Conservation (phyloP, 345 rosid genomes). For the Trapa incisa region DNA sequence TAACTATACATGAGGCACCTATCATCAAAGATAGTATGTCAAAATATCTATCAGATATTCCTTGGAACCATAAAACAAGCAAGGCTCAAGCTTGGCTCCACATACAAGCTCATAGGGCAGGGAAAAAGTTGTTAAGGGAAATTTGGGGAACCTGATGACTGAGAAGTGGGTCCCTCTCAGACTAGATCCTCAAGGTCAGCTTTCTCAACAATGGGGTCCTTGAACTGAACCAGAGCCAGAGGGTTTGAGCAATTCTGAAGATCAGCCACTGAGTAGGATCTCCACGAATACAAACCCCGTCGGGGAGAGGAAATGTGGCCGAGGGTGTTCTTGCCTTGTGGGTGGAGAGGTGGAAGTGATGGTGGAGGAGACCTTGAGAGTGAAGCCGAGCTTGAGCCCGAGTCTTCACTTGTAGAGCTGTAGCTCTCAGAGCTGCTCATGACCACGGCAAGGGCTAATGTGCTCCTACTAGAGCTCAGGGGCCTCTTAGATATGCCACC, state of each 20-base stretch:
- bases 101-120: too few species aligned
- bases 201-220: constrained; percentile 3
- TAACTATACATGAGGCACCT: too few species aligned
- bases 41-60: too few species aligned
- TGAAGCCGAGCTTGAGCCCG: constrained; percentile 29
- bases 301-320: constrained; percentile 17
- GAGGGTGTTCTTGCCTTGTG: constrained; percentile 25
- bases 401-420: constrained; percentile 42
- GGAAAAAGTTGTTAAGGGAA: too few species aligned
- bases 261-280: constrained; percentile 52
- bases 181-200: too few species aligned
- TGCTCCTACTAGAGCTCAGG: constrained; percentile 44
- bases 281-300: constrained; percentile 16
- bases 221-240: background rate
- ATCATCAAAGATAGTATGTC: too few species aligned
- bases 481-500: constrained; percentile 48
- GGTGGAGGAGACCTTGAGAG: constrained; percentile 30
- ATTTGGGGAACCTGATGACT: too few species aligned
- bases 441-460: constrained; percentile 58
- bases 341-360: constrained; percentile 64
- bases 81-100: too few species aligned
- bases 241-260: constrained; percentile 27
- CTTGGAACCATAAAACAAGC: too few species aligned
- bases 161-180: too few species aligned
- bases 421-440: constrained; percentile 52